Percentiles rank a stretch among this genome's conserved stretches.
Conservation (phyloP, 257 asterid genomes). For the Gentiana dahurica region DNA sequence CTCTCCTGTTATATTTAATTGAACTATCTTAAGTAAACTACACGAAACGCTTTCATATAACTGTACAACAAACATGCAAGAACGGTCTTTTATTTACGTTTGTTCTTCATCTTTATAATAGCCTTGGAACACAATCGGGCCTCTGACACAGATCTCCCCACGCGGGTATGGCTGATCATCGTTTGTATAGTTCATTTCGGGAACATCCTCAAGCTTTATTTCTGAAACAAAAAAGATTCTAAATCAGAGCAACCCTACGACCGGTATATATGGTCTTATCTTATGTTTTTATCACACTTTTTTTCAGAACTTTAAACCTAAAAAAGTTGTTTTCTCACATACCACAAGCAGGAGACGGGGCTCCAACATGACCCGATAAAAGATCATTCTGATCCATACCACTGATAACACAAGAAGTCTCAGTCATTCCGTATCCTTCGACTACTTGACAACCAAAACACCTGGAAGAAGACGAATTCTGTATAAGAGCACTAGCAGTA, state of each 20-base stretch:
- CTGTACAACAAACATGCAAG: conserved; percentile 3
- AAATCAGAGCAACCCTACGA: neutral
- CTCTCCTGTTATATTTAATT: conserved; percentile 44
- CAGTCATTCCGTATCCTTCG: conserved; percentile 99
- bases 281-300: too few relatives aligned
- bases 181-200: conserved; percentile 88
- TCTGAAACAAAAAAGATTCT: conserved; percentile 28
- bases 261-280: neutral
- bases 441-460: conserved; percentile 76
- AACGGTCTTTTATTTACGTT: conserved; percentile 32
- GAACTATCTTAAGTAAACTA: neutral
- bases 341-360: conserved; percentile 97
- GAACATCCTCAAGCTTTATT: conserved; percentile 88
- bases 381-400: conserved; percentile 58
- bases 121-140: conserved; percentile 79
- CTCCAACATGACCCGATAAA: conserved; percentile 81
- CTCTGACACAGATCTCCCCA: conserved; percentile 95
- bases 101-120: conserved; percentile 84
- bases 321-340: conserved; percentile 12
- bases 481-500: neutral
- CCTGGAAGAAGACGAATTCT: conserved; percentile 26
- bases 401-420: conserved; percentile 83
- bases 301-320: neutral
- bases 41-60: neutral
- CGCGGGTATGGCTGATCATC: conserved; percentile 90